Conservation (phyloP, 2,329 filamentous ascomycete genomes). For the Metarhizium robertsii region DNA sequence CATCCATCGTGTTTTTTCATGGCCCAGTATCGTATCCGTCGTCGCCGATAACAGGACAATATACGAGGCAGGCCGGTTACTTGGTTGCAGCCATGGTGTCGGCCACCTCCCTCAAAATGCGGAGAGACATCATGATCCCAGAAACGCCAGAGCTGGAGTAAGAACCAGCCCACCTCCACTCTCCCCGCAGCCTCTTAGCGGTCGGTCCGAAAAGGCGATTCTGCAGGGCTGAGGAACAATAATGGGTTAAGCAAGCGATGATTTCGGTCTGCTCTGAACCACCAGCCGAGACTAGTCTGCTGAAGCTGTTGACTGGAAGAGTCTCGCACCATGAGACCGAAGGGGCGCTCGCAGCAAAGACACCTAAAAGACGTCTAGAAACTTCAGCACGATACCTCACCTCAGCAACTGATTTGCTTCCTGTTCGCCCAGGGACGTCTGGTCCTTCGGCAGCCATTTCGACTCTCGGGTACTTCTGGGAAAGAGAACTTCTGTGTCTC, state of each 20-base stretch:
- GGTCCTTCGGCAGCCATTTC: too few species aligned
- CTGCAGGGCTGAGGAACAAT: constrained; percentile 5
- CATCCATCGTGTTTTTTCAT: too few species aligned
- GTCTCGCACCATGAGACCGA: too few species aligned
- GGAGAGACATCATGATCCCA: not conserved
- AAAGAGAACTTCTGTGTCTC: too few species aligned
- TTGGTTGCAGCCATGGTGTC: not conserved
- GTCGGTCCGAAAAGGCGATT: constrained; percentile 9
- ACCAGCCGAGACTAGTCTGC: not conserved
- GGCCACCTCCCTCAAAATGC: not conserved
- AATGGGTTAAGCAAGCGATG: not conserved
- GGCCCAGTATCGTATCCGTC: too few species aligned
- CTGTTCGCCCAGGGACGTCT: too few species aligned
- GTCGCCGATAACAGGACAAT: not conserved
- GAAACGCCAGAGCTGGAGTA: not conserved
- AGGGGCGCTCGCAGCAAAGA: too few species aligned
- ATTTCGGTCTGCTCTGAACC: not conserved
- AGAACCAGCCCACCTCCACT: not conserved
- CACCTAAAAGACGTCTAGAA: too few species aligned
- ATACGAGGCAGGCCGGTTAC: too few species aligned
- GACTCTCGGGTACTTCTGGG: too few species aligned
- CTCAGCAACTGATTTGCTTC: too few species aligned
- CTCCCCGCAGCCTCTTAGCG: not conserved
- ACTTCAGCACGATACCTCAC: too few species aligned
- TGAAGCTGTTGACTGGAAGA: not conserved